These are phyloP conservation scores for Penicillium riverlandense DNA, from an alignment of 495 filamentous ascomycete species.

Conservation along the genomic window DNA sequence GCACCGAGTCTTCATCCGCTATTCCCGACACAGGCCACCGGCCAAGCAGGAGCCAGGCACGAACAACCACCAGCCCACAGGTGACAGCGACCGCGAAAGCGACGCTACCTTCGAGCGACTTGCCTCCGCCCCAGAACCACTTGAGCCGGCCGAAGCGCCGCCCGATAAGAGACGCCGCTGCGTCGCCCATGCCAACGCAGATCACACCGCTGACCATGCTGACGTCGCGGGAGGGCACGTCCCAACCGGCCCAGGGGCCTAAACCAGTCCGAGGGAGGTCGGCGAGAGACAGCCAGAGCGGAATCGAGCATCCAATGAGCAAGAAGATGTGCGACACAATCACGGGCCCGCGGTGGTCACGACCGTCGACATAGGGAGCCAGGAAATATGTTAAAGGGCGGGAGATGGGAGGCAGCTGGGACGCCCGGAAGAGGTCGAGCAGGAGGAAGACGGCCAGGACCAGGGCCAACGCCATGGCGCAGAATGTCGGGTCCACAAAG, in stretches of 20 bases:
- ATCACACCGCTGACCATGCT: conserved; percentile 86
- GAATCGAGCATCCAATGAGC: conserved; percentile 91
- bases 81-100: conserved; percentile 81
- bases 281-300: conserved; percentile 82
- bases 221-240: conserved; percentile 60
- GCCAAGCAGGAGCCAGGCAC: conserved; percentile 66
- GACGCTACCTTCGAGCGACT: conserved; percentile 83
- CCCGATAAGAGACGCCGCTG: conserved; percentile 87
- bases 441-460: conserved; percentile 77
- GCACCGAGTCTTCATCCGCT: too few relatives aligned
- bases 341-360: conserved; percentile 87
- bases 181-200: conserved; percentile 93
- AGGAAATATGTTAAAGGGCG: conserved; percentile 77
- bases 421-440: conserved; percentile 81
- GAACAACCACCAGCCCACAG: conserved; percentile 61
- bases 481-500: conserved; percentile 79
- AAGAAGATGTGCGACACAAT: conserved; percentile 95
- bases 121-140: conserved; percentile 96
- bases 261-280: conserved; percentile 48
- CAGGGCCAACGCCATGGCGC: conserved; percentile 66
- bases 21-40: conserved; percentile 50
- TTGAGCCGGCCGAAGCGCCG: conserved; percentile 79
- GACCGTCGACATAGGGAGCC: conserved; percentile 87
- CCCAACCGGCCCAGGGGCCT: conserved; percentile 60
- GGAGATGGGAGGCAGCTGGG: conserved; percentile 82